Conservation (phyloP, 73 alveolate genomes). For the Breviolum minutum region DNA sequence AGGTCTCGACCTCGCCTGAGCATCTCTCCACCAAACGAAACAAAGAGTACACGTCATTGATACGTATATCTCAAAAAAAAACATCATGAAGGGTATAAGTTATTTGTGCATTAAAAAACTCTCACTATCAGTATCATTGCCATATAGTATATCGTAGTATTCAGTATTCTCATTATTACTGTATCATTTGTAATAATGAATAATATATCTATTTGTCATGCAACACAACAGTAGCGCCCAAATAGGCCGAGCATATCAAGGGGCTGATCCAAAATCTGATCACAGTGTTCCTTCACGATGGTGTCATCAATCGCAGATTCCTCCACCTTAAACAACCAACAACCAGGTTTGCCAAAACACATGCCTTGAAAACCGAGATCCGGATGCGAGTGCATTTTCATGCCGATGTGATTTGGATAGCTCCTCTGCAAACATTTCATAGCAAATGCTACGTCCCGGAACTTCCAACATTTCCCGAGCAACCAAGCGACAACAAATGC, state of each 20-base stretch:
- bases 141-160: too few species aligned
- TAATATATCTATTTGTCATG: too few species aligned
- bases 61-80: too few species aligned
- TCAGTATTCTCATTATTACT: too few species aligned
- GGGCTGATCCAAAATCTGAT: conserved; percentile 40
- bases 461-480: neutral
- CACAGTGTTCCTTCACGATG: conserved; percentile 54
- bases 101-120: too few species aligned
- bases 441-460: neutral
- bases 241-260: neutral
- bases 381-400: too few species aligned
- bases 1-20: conserved; percentile 45
- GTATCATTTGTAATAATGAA: too few species aligned
- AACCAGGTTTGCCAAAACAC: too few species aligned
- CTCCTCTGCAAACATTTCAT: neutral
- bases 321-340: conserved; percentile 30
- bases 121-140: too few species aligned
- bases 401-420: neutral
- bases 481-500: conserved; percentile 54
- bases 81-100: too few species aligned
- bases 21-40: neutral
- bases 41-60: neutral
- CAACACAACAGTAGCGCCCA: too few species aligned
- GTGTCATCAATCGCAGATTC: conserved; percentile 32
- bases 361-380: too few species aligned